phyloP scores from a whole-genome alignment of 75 land plant species.

The Ceratopteris richardii region DNA sequence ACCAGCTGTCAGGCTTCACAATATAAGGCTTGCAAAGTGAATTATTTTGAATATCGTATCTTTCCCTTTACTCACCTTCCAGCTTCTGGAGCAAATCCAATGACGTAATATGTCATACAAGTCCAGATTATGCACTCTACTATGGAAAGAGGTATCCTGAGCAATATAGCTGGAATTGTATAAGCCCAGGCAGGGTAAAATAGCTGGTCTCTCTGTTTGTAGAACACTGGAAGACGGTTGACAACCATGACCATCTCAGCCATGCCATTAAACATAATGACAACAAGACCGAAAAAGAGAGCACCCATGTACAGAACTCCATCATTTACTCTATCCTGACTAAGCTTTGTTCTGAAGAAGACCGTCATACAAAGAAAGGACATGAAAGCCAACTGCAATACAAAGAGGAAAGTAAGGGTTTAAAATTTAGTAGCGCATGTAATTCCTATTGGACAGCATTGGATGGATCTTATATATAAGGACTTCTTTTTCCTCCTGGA shows the following conservation, averaged over 20 bases:
- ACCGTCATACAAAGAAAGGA: constrained; percentile 36
- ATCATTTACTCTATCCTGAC: constrained; percentile 11
- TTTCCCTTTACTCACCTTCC: constrained; percentile 23
- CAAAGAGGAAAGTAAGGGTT: no score
- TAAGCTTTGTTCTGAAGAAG: constrained; percentile 31
- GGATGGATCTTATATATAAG: no score
- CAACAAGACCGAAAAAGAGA: constrained; percentile 24
- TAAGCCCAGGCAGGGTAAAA: constrained; percentile 49
- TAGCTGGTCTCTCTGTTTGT: constrained; percentile 41
- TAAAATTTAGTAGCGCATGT: no score
- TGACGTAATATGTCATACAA: constrained; percentile 38
- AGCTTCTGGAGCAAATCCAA: constrained; percentile 49
- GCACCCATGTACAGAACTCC: constrained; percentile 34
- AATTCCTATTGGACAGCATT: no score
- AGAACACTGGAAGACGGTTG: constrained; percentile 41
- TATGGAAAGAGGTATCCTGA: constrained; percentile 31
- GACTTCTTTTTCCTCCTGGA: no score
- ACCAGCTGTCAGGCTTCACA: neutral
- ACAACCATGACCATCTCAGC: constrained; percentile 36
- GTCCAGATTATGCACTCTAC: constrained; percentile 26
- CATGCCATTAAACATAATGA: constrained; percentile 37
- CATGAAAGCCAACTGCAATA: constrained; percentile 16
- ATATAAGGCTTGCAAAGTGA: no score
- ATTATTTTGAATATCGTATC: neutral
- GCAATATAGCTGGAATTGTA: constrained; percentile 26